phyloP scores from a whole-genome alignment of 2,329 filamentous ascomycete genomes.

The Chaetomiaceae sp. region DNA sequence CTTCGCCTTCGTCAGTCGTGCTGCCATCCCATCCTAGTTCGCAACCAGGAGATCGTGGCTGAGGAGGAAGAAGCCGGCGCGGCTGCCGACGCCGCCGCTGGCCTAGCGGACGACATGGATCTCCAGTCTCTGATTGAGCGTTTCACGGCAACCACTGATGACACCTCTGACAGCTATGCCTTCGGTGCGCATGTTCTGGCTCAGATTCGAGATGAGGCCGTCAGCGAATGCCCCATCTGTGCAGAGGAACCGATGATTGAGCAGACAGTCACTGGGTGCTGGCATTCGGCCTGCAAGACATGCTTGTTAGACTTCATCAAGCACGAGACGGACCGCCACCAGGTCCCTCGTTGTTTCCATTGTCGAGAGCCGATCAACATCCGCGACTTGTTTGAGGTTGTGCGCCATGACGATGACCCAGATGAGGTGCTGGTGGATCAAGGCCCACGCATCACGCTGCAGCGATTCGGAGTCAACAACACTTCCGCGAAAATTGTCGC shows the following conservation, averaged over 20 bases:
- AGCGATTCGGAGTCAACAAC: constrained; percentile 53
- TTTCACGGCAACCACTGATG: constrained; percentile 66
- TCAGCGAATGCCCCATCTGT: constrained; percentile 89
- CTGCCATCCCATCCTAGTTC: constrained; percentile 84
- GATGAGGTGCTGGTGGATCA: constrained; percentile 34
- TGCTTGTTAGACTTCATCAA: constrained; percentile 87
- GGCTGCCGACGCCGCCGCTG: constrained; percentile 70
- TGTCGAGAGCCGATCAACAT: constrained; percentile 78
- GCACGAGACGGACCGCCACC: constrained; percentile 71
- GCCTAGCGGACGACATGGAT: constrained; percentile 93
- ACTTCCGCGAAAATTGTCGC: constrained; percentile 87
- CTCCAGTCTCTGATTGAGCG: constrained; percentile 76
- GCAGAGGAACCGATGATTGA: constrained; percentile 93
- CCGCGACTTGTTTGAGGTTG: constrained; percentile 86
- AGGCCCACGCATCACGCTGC: constrained; percentile 51
- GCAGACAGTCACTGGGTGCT: constrained; percentile 90
- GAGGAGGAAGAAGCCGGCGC: constrained; percentile 81
- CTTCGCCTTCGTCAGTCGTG: constrained; percentile 87
- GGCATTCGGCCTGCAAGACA: constrained; percentile 94
- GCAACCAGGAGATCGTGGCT: constrained; percentile 75
- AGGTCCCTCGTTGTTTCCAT: constrained; percentile 78
- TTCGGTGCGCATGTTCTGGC: constrained; percentile 84
- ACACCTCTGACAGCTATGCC: constrained; percentile 55
- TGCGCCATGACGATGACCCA: constrained; percentile 64
- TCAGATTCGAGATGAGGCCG: constrained; percentile 84